Evolutionary conservation across 2,329 filamentous ascomycete genomes (phyloP), one percentile per base, ranked within the genome.

Genomic region (Sordariomycetes sp.): DNA sequence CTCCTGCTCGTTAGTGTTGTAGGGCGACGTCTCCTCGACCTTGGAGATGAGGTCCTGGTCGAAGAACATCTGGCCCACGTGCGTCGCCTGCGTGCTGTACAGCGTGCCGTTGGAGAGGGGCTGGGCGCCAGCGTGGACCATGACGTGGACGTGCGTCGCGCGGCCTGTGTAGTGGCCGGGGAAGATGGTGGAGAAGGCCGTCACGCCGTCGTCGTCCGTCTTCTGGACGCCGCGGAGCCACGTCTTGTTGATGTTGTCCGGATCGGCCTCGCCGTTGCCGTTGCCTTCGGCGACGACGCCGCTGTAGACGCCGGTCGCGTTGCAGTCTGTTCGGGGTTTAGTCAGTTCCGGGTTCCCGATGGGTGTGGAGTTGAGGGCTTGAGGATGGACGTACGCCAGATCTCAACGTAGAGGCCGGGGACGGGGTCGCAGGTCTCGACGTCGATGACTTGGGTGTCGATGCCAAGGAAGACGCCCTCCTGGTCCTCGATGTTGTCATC

Each of bases 61-160:
- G 65, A 82, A 80, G 72, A 80, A 85, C 59, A 82, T 67, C 66
- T 85, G 82, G n/a, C 82, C 81, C 36, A 84, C 74, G 66, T 85
- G 80, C 2, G 76, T 74, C 54, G 78, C 74, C 35, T 69, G 72
- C 25, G 75, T 72, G 59, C 73, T 76, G 32, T 69, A 66, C 59
- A 80, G 70, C 58, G 79, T 82, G 61, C 73, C 71, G 69, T 82
- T 81, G 53, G 70, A 61, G 53, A 74, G 69, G 6, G 73, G 63
- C 12, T 65, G 66, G 28, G 68, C 66, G 57, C 65, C 62, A 57
- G 60, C 60, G 62, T 69, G 67, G 34, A 66, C 65, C 58, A 71
- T 64, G 45, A 72, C 61, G 62, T 75, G 74, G 54, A 72, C 69
- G 62, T 76, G 73, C 3, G 65, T 68, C 13, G 74, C 64, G 39